Base-by-base conservation (phyloP, 768 basidiomycete species). In the Collybiopsis confluens region DNA sequence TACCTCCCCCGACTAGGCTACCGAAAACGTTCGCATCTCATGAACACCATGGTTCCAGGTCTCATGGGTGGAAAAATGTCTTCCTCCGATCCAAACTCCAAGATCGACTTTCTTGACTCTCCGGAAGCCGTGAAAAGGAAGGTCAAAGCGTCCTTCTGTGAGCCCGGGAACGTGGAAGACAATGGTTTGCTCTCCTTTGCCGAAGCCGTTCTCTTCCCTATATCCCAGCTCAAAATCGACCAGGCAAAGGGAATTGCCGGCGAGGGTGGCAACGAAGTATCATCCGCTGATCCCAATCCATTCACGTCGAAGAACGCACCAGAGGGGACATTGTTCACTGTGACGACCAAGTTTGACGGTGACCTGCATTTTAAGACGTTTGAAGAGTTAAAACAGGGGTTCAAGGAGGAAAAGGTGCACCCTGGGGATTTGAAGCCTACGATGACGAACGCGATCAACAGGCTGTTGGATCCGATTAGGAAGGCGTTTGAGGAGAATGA, bases 1-100 rank as follows among this genome's bases (percentile, higher is more conserved):
- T 95, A 94, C 80, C 87, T 99, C 49, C 97, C 97, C 3, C 79
- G 83, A 57, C 79, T 98, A 28, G 97, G 96, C 33, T 98, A 98
- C 74, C 72, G 75, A 49, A 98, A 97, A 70, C 92, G 96, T 30
- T 90, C 95, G 0, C 97, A 99, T 68, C 77, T 99, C 42, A 99
- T 99, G 97, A 99, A 98, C 71, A 75, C 82, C 30, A 98, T 98
- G 95, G 92, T 98, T 0, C 94, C 95, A 27, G 94, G 95, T 41
- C 78, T 97, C 30, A 85, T 86, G 40, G 95, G 95, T 28, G 91
- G 92, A 16, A 99, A 99, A 67, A 98, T 99, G 97, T 97, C 94
- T 15, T 88, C 94, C 1, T 98, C 96, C 1, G 96, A 98, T 61
- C 93, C 93, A 27, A 92, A 97, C 67, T 94, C 90, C 58, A 99